Evolutionary conservation across 23 red algal genomes (phyloP), one percentile per base, ranked within the genome.

Genomic region (Agarophyton chilense): DNA sequence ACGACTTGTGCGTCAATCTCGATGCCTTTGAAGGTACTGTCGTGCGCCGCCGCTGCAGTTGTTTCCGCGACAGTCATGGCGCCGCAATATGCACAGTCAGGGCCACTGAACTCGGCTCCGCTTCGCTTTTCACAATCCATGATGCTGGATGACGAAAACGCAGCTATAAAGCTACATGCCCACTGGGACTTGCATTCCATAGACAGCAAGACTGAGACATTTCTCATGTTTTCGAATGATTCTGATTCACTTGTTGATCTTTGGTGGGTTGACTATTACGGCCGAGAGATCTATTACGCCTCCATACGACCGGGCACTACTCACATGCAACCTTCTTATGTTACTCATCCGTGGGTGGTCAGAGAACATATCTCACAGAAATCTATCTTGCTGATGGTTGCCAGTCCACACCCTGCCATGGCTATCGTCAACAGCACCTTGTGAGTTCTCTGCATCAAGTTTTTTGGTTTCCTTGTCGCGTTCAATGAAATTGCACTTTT

Each of bases 181-280:
- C 89, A 68, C 21, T 92, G 89, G 89, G 89, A 92, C 43, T n/a
- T 92, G 10, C 71, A 84, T 46, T 92, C 89, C 0, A 77, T 84
- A 3, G 52, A 83, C 62, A 84, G 79, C 71, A 53, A 77, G 29
- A 77, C 78, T 54, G 89, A 83, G 38, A 92, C 89, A n/a, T 77
- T 92, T 62, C 62, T 92, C 35, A 77, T 92, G 66, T 84, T 92
- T 65, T 84, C 89, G n/a, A 92, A 92, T 29, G 89, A 92, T 63
- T 76, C 89, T 0, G 52, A 56, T 18, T 73, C 57, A 36, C 62
- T 92, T 34, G 89, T 92, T 57, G 89, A 84, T 64, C 64, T 92
- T 21, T 92, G 89, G 89, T 92, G 89, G 89, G 53, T 92, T 64
- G 89, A 84, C 68, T 92, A 92, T 43, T 83, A 68, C 57, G 89